Base-by-base conservation (phyloP, 1,139 yeast genomes). In the Geotrichum restrictum region DNA sequence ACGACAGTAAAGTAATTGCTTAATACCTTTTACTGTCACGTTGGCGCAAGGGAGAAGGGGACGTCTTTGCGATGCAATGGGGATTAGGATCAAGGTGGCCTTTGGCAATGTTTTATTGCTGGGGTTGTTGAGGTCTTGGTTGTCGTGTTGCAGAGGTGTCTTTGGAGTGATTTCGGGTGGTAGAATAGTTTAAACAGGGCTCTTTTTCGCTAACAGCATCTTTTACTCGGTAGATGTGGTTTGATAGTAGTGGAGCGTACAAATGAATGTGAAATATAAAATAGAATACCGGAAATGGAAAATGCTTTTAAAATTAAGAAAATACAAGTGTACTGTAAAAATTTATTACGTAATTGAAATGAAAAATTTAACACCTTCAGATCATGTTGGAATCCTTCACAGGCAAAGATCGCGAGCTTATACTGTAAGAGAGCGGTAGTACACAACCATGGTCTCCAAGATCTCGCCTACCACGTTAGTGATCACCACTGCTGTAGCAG, bases 191-290 rank as follows among this genome's bases (percentile, higher is more conserved):
- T 39, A 22, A 38, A 39, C 31, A 22, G 45, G 21, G 37, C 36
- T 55, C 57, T 51, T 58, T 57, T 58, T 58, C 60, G 60, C 60
- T 58, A 58, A 58, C 60, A 49, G 52, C 60, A 51, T 54, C 56
- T 51, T 46, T 49, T 27, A 37, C 42, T 36, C 13, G 37, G 38
- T 46, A 51, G 57, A 52, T 53, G 59, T 57, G 46, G 60, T 58
- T 58, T 58, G 60, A 58, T 58, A 58, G 60, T 58, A 58, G 60
- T 34, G 58, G 57, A 52, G 59, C 56, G 49, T 44, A 56, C 60
- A 57, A 53, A 36, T 34, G 8, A 13, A 39, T 34, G n/a, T n/a
- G n/a, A 13, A 31, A 31, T 31, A 31, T 31, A 31, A 31, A n/a
- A n/a, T n/a, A n/a, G n/a, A n/a, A n/a, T n/a, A n/a, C n/a, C n/a